phyloP scores from a whole-genome alignment of 208 protist genomes.

The Zelonia costaricensis region DNA sequence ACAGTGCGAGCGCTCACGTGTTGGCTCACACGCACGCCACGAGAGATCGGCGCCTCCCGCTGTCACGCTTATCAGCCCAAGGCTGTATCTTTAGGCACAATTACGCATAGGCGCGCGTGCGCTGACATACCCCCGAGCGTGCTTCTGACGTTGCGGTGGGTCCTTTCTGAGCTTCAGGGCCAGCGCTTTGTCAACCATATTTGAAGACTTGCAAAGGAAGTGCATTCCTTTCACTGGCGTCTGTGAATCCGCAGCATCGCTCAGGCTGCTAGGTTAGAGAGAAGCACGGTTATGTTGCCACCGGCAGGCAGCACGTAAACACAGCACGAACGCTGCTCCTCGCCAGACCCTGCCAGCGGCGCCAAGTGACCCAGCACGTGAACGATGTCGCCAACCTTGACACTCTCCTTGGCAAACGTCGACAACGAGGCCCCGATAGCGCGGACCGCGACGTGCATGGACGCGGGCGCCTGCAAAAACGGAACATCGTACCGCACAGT shows the following conservation, averaged over 20 bases:
- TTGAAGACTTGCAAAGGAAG: neutral
- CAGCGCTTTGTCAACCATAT: too few relatives aligned
- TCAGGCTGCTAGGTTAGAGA: constrained; percentile 10
- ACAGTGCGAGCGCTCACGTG: too few relatives aligned
- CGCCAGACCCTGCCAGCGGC: constrained; percentile 13
- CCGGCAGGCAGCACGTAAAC: constrained; percentile 72
- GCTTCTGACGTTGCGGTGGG: too few relatives aligned
- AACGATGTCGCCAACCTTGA: constrained; percentile 72
- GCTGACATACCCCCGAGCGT: too few relatives aligned
- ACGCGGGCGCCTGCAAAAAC: constrained; percentile 33
- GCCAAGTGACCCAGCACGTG: constrained; percentile 84
- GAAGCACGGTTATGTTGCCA: constrained; percentile 80
- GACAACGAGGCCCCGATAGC: constrained; percentile 60
- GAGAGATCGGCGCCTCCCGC: too few relatives aligned
- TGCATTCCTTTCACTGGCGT: too few relatives aligned
- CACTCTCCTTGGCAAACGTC: constrained; percentile 45
- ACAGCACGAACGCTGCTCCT: constrained; percentile 19
- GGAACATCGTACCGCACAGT: constrained; percentile 62
- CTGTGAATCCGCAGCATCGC: too few relatives aligned
- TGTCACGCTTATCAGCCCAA: too few relatives aligned
- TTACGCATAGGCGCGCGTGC: too few relatives aligned
- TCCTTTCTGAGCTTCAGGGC: neutral
- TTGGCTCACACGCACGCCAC: too few relatives aligned
- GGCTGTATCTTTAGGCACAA: too few relatives aligned
- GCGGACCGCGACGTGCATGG: constrained; percentile 47